phyloP scores from a whole-genome alignment of 148 eudicot genomes.

The Chenopodium album region DNA sequence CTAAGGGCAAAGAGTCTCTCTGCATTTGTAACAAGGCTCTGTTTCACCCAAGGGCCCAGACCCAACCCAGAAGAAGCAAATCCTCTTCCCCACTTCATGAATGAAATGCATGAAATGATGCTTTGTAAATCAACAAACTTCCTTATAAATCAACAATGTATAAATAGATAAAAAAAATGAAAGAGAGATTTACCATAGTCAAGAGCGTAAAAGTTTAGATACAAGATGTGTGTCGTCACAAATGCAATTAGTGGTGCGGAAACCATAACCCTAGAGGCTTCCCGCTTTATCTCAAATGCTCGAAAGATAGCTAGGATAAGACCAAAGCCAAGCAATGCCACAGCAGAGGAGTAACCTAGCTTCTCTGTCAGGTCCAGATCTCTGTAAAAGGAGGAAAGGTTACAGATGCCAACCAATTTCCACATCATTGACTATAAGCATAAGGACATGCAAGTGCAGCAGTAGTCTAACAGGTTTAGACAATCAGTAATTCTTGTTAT shows the following conservation, averaged over 20 bases:
- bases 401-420: neutral
- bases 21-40: neutral
- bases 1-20: neutral
- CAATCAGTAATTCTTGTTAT: neutral
- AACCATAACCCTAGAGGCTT: slow-evolving; percentile 77
- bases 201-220: slow-evolving; percentile 63
- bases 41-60: neutral
- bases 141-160: neutral
- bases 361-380: slow-evolving; percentile 72
- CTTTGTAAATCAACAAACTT: neutral
- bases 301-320: slow-evolving; percentile 62
- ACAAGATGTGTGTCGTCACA: slow-evolving; percentile 74
- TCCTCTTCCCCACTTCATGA: neutral
- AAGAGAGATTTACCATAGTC: slow-evolving; percentile 56
- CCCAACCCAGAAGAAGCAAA: neutral
- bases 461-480: neutral
- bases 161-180: neutral
- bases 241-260: slow-evolving; percentile 77
- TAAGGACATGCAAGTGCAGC: neutral
- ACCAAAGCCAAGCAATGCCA: slow-evolving; percentile 74
- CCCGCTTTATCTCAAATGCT: slow-evolving; percentile 56
- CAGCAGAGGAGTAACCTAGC: slow-evolving; percentile 73
- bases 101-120: neutral
- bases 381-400: slow-evolving; percentile 38
- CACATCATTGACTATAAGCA: neutral